phyloP scores from a whole-genome alignment of 1,284 basidiomycete species.

The Thelephora terrestris region DNA sequence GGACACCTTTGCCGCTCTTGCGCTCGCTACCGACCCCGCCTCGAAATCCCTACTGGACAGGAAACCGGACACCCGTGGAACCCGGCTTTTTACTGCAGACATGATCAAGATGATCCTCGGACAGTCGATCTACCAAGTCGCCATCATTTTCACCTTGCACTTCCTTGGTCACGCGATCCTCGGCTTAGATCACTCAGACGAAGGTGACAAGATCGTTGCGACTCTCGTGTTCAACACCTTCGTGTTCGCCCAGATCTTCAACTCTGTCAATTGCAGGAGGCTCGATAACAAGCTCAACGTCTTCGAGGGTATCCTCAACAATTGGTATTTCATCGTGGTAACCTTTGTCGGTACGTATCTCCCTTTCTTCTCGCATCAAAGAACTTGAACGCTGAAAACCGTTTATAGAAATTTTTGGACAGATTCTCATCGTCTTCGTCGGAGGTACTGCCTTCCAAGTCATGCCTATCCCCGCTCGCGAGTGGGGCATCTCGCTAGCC shows the following conservation, averaged over 20 bases:
- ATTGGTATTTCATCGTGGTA: constrained; percentile 84
- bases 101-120: constrained; percentile 94
- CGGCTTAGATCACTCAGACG: constrained; percentile 34
- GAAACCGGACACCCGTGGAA: constrained; percentile 82
- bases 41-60: constrained; percentile 87
- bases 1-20: constrained; percentile 97
- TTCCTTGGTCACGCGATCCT: constrained; percentile 76
- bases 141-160: constrained; percentile 82
- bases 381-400: constrained; percentile 22
- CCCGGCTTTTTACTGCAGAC: constrained; percentile 83
- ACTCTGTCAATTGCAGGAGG: constrained; percentile 87
- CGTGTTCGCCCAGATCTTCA: constrained; percentile 94
- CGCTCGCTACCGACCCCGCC: constrained; percentile 97
- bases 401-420: constrained; percentile 74
- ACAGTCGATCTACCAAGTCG: constrained; percentile 85
- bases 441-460: constrained; percentile 92
- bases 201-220: constrained; percentile 50
- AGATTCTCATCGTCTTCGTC: constrained; percentile 85
- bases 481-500: constrained; percentile 91
- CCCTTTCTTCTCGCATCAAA: constrained; percentile 59
- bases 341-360: constrained; percentile 62
- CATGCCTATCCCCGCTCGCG: constrained; percentile 63
- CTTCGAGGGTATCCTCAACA: constrained; percentile 74
- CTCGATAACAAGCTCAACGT: constrained; percentile 87
- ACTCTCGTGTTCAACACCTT: constrained; percentile 96